These are phyloP conservation scores for Trichoderma cornu-damae DNA, from an alignment of 2,329 filamentous ascomycete species.

Conservation along the genomic window DNA sequence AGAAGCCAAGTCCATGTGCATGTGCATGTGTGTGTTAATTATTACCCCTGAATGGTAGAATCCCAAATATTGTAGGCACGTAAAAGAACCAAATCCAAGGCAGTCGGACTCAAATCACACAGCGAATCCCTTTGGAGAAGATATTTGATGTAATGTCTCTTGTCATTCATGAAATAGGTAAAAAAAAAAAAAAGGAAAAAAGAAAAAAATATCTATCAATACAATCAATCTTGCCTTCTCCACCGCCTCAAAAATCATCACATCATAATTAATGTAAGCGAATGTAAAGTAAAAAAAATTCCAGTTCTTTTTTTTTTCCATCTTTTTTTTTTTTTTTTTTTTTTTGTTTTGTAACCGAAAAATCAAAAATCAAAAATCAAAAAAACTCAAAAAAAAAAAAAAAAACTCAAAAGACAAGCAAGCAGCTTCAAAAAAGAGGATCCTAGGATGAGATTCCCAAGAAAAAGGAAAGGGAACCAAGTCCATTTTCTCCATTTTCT, in stretches of 20 bases:
- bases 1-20: no score
- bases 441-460: no score
- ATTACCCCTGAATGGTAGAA: no score
- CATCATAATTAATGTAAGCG: slow-evolving; percentile 9
- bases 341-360: no score
- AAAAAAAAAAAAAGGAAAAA: neutral
- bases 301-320: neutral
- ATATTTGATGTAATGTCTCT: slow-evolving; percentile 15
- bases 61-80: no score
- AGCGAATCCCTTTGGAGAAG: no score
- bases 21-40: no score
- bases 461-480: neutral
- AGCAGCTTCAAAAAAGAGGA: neutral
- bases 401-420: slow-evolving; percentile 9
- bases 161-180: slow-evolving; percentile 12
- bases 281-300: neutral
- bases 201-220: slow-evolving; percentile 4
- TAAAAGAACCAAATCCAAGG: no score
- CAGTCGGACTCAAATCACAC: no score
- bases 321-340: no score
- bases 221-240: neutral
- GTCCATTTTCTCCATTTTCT: no score
- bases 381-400: neutral
- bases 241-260: neutral
- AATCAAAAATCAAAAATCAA: no score